Base-by-base conservation (phyloP, 2,329 filamentous ascomycete species). In the Aspergillus spinulosporus region DNA sequence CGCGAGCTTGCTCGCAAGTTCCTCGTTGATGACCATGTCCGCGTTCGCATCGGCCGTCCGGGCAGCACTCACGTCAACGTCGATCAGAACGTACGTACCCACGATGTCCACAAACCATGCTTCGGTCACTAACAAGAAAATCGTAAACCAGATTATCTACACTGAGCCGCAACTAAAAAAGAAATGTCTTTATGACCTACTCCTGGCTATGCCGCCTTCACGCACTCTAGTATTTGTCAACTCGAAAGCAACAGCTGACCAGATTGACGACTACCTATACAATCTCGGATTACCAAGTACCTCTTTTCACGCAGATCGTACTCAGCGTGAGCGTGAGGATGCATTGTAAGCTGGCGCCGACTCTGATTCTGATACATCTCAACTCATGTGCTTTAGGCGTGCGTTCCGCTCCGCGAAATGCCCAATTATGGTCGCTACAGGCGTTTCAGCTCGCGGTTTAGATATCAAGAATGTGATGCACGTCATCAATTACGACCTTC, bases 181-280 rank as follows among this genome's bases (percentile, higher is more conserved):
- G 37, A 73, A 88, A 49, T 84, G 86, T 0, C 77, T 96, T 0
- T 81, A 87, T 14, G 88, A 92, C 58, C 79, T 96, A 0, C 79
- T 99, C 5, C 78, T 86, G 54, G 82, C 85, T 0, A 82, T 86
- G 67, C 81, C 84, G 0, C 89, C 92, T 0, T 83, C 85, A 1
- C 87, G 93, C 3, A 96, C 90, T 1, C 84, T 99, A 44, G 84
- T 99, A 62, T 99, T 99, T 68, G 90, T 92, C 70, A 97, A 96
- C 74, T 85, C 80, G 64, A 94, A 92, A 76, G 78, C 81, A 28
- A 82, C 82, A 44, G 92, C 88, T 0, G 94, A 99, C 67, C 84
- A 89, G 53, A 74, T 97, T 0, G 94, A 99, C 62, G 93, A 97
- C 65, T 95, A 84, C 60, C 72, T 97, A 0, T 97, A 85, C 79